phyloP scores from a whole-genome alignment of 441 rosid species.

The Populus hybrid region DNA sequence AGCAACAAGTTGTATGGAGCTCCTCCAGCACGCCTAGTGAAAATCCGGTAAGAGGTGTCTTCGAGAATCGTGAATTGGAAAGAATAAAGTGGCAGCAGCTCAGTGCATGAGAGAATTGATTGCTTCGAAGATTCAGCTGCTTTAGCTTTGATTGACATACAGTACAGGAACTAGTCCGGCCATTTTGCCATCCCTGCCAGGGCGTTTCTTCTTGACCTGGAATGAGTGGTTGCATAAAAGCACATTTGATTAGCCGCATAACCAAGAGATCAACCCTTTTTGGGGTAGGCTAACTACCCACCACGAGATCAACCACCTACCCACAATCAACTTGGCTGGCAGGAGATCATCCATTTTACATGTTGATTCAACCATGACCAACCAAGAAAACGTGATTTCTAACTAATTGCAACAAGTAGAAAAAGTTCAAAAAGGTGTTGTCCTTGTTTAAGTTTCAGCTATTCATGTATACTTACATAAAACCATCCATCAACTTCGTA shows the following conservation, averaged over 20 bases:
- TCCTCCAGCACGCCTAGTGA: background rate
- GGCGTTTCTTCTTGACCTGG: constrained; percentile 97
- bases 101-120: background rate
- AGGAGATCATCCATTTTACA: background rate
- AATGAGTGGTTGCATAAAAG: background rate
- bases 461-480: constrained; percentile 62
- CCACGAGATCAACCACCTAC: background rate
- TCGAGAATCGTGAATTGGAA: background rate
- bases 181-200: constrained; percentile 97
- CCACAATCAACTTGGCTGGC: background rate
- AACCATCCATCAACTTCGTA: constrained; percentile 99
- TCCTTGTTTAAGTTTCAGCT: background rate
- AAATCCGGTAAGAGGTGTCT: background rate
- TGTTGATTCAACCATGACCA: background rate
- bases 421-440: background rate
- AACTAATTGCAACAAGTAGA: background rate
- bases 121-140: background rate
- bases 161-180: constrained; percentile 98
- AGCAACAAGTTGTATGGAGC: background rate
- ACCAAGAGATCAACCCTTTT: too few relatives aligned
- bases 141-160: constrained; percentile 68
- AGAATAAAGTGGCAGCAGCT: background rate
- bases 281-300: background rate
- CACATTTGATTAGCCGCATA: background rate
- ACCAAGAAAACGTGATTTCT: background rate